Evolutionary conservation across 257 asterid species (phyloP).

Genomic region (Solanum verrucosum): DNA sequence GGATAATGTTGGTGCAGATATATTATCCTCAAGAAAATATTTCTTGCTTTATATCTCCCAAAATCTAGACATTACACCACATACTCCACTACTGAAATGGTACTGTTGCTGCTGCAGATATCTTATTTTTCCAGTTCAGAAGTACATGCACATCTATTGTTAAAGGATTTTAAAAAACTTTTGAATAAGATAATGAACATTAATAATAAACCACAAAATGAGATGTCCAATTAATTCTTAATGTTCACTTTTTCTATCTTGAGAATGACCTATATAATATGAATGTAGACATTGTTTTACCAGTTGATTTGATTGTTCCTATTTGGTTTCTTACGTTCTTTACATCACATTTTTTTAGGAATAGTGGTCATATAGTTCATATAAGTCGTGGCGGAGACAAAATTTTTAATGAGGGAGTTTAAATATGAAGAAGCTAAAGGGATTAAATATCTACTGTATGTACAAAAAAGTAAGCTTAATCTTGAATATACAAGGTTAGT

Average conservation of each 20-base stretch:
- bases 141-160: background rate
- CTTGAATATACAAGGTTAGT: no score
- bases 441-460: no score
- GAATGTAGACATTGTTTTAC: background rate
- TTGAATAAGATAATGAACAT: background rate
- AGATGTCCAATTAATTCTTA: background rate
- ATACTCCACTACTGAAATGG: background rate
- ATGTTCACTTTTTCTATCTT: background rate
- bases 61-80: background rate
- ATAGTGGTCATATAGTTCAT: background rate
- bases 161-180: background rate
- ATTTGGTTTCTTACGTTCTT: background rate
- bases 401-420: background rate
- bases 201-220: background rate
- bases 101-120: background rate
- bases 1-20: background rate
- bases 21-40: background rate
- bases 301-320: background rate
- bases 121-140: background rate
- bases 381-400: background rate
- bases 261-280: background rate
- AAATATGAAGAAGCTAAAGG: background rate
- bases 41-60: background rate
- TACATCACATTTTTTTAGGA: background rate
- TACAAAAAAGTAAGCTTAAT: no score